Evolutionary conservation across 768 basidiomycete species (phyloP), one percentile per base, ranked within the genome.

Genomic region (Leccinum aurantiacum): DNA sequence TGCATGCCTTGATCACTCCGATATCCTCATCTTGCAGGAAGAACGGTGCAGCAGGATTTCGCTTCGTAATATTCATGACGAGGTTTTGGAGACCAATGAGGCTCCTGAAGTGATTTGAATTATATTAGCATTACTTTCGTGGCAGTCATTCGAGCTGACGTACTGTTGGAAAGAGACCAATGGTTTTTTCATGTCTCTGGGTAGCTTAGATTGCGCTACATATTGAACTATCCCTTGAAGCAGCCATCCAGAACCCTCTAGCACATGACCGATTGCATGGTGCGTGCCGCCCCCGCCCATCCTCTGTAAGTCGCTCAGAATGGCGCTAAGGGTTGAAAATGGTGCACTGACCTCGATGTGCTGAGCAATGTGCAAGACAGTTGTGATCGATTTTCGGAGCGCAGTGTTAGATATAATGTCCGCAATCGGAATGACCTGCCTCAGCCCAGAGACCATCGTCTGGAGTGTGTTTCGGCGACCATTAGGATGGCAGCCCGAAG

Each of bases 241-340:
- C 13, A 67, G 14, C 55, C 57, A 61, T 10, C 59, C 66, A 25
- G 66, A 61, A 17, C 35, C 24, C 37, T 67, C 62, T 6, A 67
- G 22, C 17, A 67, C 57, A 29, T 61, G 57, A 17, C 15, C 22
- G 14, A 62, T 65, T n/a, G 49, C 41, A 37, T 67, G 66, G 33
- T 67, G 66, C 5, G 48, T 35, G 3, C 66, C 66, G 0, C 50
- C 56, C 53, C 64, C 60, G 19, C 31, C 58, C 66, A 48, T 48
- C 24, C 47, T 25, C 65, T 44, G 7, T 3, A 54, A 57, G 13
- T 11, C 2, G 0, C n/a, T 65, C 1, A 67, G 57, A 35, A 19
- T 3, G 5, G 1, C 14, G 11, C 22, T n/a, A 15, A 47, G 10
- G 4, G 1, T 24, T 3, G n/a, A 35, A n/a, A 10, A 9, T 25